Evolutionary conservation across 805 yeast genomes (phyloP), one percentile per base, ranked within the genome.

Genomic region (Schwanniomyces yamadae): DNA sequence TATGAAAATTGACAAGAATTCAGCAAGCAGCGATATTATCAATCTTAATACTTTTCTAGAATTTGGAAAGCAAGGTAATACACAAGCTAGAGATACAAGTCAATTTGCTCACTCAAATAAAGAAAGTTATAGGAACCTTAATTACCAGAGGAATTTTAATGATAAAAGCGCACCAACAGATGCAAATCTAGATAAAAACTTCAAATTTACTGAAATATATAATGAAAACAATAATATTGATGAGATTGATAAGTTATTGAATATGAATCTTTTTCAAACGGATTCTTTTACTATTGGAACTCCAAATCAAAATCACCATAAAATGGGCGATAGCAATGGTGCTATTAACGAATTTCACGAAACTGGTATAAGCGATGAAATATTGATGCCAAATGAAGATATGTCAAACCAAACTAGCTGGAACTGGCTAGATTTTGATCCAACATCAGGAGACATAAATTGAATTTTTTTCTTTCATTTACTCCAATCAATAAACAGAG

Each of bases 341-440:
- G 28, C 19, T 11, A 16, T 31, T 24, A 27, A 31, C 14, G 49
- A 41, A 13, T 36, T 33, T 21, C 34, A 39, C 31, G 42, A 46
- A 37, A 28, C 42, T 29, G 50, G 51, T 18, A 47, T 61, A 13
- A 50, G 54, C 12, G 69, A 65, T 40, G 69, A 65, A 42, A 49
- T 65, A 3, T 48, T 63, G 36, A 37, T 31, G 16, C 3, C 20
- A 22, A 23, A 52, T 19, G 54, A 49, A 36, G 57, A 55, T 24
- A 48, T 47, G 3, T 28, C 33, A 9, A 37, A 40, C 16, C 31
- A 21, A 12, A 40, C 33, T 17, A 39, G 45, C 13, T 66, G 69
- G 69, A 66, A 61, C 46, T 66, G 71, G 71, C 45, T 66, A 17
- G 71, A 66, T 33, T 63, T 63, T 34, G 54, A 56, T 10, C 59